phyloP scores from a whole-genome alignment of 768 basidiomycete genomes.

The Collybiopsis confluens region DNA sequence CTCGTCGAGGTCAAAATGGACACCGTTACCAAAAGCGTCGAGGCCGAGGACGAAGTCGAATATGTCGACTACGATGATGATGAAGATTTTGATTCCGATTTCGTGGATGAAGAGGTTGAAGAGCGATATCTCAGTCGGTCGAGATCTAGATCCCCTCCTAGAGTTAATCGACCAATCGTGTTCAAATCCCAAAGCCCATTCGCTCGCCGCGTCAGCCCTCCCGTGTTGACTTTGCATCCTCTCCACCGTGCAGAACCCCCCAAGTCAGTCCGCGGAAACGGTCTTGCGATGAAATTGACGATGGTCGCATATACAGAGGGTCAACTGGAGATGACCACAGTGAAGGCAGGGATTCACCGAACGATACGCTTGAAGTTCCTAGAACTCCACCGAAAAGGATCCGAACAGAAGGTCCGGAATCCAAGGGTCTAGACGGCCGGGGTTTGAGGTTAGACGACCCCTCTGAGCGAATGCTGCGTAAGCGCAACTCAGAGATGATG shows the following conservation, averaged over 20 bases:
- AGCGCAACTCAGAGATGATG: slow-evolving; percentile 7
- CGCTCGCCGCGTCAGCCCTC: neutral
- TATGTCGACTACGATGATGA: slow-evolving; percentile 6
- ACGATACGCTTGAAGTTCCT: neutral
- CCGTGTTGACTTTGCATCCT: neutral
- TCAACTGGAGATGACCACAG: neutral
- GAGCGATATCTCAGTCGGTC: neutral
- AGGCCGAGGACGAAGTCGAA: slow-evolving; percentile 2
- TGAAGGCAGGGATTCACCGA: neutral
- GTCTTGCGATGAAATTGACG: slow-evolving; percentile 8
- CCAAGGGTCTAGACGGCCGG: too few relatives aligned
- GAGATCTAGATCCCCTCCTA: neutral
- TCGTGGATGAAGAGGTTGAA: neutral
- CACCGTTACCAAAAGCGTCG: neutral
- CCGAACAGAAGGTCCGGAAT: slow-evolving; percentile 1
- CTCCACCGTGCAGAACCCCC: neutral
- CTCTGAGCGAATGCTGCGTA: neutral
- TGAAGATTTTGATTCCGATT: slow-evolving; percentile 1
- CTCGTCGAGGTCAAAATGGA: neutral
- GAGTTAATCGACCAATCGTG: neutral
- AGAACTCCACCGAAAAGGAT: slow-evolving; percentile 6
- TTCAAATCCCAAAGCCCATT: too few relatives aligned
- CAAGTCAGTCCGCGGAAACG: slow-evolving; percentile 5
- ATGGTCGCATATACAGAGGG: neutral
- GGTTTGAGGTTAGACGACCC: neutral